Percentiles rank a stretch among this genome's conserved stretches.
Evolutionary conservation across 2,329 filamentous ascomycete genomes (phyloP).

Genomic region (Grosmannia huntii): DNA sequence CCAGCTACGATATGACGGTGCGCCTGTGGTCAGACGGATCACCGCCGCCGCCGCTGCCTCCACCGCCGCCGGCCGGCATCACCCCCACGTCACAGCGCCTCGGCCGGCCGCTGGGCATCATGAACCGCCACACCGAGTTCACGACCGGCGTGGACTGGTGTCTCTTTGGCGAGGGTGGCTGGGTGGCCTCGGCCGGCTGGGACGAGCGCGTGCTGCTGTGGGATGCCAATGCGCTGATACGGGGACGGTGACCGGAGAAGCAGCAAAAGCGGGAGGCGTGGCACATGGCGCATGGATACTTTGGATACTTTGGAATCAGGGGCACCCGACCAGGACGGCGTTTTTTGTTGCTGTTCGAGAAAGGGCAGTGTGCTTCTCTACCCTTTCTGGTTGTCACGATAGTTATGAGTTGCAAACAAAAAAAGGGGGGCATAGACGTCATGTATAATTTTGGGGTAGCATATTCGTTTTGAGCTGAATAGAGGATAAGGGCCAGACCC

Average conservation of each 20-base stretch:
- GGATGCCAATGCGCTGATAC: conserved; percentile 56
- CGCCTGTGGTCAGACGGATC: conserved; percentile 78
- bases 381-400: not conserved
- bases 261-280: not conserved
- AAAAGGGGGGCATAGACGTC: not conserved
- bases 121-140: conserved; percentile 93
- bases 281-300: no score
- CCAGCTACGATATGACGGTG: conserved; percentile 97
- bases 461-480: not conserved
- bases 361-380: not conserved
- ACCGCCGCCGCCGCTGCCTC: conserved; percentile 21
- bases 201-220: conserved; percentile 84
- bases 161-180: conserved; percentile 85
- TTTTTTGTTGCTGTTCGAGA: not conserved
- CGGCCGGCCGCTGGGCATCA: conserved; percentile 66
- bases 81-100: conserved; percentile 24
- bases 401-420: not conserved
- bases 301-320: not conserved
- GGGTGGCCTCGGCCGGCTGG: conserved; percentile 92
- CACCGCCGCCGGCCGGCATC: conserved; percentile 13
- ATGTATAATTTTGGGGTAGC: not conserved
- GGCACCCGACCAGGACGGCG: not conserved
- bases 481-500: not conserved
- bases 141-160: conserved; percentile 97
- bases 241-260: conserved; percentile 4